Evolutionary conservation across 306 rosid species (phyloP), one percentile per base, ranked within the genome.

Genomic region (Cucurbita ficifolia): DNA sequence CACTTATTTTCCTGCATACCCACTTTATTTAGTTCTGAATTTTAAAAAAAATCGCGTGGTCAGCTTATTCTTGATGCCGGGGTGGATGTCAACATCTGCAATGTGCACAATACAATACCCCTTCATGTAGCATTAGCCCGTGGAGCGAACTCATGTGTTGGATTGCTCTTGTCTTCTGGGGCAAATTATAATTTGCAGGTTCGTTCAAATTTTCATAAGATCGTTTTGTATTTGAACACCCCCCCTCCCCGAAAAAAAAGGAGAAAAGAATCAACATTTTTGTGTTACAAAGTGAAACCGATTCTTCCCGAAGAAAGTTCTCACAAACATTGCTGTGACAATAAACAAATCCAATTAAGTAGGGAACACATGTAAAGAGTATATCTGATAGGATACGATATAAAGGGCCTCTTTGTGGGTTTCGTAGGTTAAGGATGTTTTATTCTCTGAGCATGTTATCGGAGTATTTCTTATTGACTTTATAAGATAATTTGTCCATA

Each of bases 111-210:
- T 82, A 91, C 91, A 72, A 87, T 91, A 80, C 99, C 99, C 69
- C 96, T 94, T 77, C 99, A 94, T 73, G 89, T 94, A 72, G 96
- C 99, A 38, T 78, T 94, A 81, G 97, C 97, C 83, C 86, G 97
- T 87, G 99, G 99, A 61, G 96, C 99, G 38, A 94, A 91, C 85
- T 86, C 92, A 77, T 91, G 97, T 77, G 85, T 91, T 79, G 88
- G 95, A 75, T 85, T 94, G 87, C 99, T 94, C 82, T 86, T 94
- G 29, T 80, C 88, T 74, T 83, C 92, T 71, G 99, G 97, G 76
- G 97, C 97, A 52, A 83, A 89, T 88, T 89, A 78, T 81, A 94
- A 94, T 84, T 80, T 89, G 82, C 99, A 94, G 97, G 99, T 94
- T 80, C 75, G 72, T 43, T 43, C 35, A 16, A 35, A 17, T 39